Evolutionary conservation across 139 green algal species (phyloP), one percentile per base, ranked within the genome.

Genomic region (Chlorella ohadii): DNA sequence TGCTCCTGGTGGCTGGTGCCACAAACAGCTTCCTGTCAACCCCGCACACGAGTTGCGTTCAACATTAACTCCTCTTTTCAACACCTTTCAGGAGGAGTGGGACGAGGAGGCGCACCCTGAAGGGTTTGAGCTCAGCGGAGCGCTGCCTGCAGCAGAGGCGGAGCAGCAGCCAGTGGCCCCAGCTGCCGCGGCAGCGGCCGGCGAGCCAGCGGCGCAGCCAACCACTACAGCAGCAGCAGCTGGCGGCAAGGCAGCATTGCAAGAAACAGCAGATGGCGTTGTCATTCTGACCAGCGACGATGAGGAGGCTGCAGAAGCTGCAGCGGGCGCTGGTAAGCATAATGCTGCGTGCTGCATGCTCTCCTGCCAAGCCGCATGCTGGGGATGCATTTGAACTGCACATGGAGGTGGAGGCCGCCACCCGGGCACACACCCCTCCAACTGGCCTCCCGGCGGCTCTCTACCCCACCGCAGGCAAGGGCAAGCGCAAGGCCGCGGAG

Each of bases 81-180:
- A 6, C 12, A 12, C 3, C 13, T 2, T 51, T 23, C 73, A 92
- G 87, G 92, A 96, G 12, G 89, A 91, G 25, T 87, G 88, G 75
- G 84, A 93, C 16, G 88, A 91, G 73, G 90, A 94, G 80, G 61
- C 91, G 47, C 57, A 90, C 25, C 92, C 93, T 3, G 92, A 94
- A 38, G 87, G 87, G 23, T 96, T 93, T 74, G 71, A 87, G n/a
- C 68, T 96, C 51, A 70, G 87, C 38, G 93, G 90, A 22, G 41
- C 76, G 4, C 33, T 90, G 55, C 89, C 78, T 38, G 44, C 84
- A 63, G 61, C 51, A 33, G 31, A 84, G 47, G 23, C 66, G 71
- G 63, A 73, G 22, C 33, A 67, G 17, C 1, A 31, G 16, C 25
- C 31, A 11, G 55, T 55, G 15, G 55, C 33, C 4, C 31, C 16